phyloP scores from a whole-genome alignment of 345 rosid species.

The Populus alba region DNA sequence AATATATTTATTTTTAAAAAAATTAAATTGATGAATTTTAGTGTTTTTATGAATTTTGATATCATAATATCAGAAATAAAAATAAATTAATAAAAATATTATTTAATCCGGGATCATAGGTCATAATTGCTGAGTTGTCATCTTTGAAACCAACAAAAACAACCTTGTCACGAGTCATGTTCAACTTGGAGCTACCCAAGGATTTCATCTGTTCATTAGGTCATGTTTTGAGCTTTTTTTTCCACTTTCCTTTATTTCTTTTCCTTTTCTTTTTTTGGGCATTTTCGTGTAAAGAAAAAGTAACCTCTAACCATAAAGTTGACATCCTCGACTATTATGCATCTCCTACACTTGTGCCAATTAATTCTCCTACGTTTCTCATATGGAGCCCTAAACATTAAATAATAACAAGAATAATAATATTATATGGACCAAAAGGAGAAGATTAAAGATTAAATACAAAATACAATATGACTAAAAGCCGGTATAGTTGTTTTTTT shows the following conservation, averaged over 20 bases:
- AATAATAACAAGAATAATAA: no score
- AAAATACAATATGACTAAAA: no score
- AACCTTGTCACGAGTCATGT: background rate
- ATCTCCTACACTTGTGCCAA: no score
- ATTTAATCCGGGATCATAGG: background rate
- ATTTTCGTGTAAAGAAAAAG: background rate
- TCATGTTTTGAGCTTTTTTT: background rate
- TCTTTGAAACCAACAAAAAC: background rate
- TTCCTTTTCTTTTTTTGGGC: background rate
- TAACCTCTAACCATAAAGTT: background rate
- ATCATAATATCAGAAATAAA: no score
- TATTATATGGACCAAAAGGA: no score
- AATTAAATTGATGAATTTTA: no score
- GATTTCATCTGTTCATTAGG: background rate
- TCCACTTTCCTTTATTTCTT: background rate
- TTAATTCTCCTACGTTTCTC: no score
- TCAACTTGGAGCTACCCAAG: background rate
- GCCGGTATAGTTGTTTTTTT: accelerated
- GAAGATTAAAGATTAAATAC: no score
- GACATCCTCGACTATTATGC: background rate
- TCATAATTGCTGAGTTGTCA: slow-evolving; percentile 6
- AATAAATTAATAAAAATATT: no score
- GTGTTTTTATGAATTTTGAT: no score
- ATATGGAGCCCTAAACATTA: no score
- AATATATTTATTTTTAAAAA: no score